Percentiles rank a stretch among this genome's conserved stretches.
Evolutionary conservation across 73 alveolate species (phyloP).

Genomic region (Tetrahymena borealis): DNA sequence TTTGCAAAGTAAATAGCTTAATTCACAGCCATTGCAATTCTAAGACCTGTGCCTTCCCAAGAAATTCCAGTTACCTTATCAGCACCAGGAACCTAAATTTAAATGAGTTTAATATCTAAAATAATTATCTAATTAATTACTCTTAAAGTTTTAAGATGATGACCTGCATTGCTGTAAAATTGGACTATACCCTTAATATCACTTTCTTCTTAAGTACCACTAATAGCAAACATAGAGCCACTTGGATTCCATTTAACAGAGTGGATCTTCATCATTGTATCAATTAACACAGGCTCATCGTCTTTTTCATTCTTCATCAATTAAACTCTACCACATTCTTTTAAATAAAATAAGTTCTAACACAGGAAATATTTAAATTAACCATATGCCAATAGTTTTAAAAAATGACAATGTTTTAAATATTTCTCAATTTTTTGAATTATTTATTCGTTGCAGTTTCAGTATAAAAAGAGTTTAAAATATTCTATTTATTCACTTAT

Average conservation of each 20-base stretch:
- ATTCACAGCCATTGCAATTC: conserved; percentile 95
- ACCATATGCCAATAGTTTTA: too few relatives aligned
- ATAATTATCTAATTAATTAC: conserved; percentile 44
- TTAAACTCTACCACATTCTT: conserved; percentile 85
- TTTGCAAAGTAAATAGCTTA: conserved; percentile 91
- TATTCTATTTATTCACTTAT: background rate
- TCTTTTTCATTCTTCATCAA: conserved; percentile 88
- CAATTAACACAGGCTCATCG: conserved; percentile 70
- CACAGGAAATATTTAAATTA: too few relatives aligned
- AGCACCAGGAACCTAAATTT: background rate
- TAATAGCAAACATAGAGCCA: conserved; percentile 66
- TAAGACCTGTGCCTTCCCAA: conserved; percentile 85
- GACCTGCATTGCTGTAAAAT: conserved; percentile 83
- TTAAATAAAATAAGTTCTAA: too few relatives aligned
- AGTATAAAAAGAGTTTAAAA: background rate
- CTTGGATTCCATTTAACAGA: conserved; percentile 72
- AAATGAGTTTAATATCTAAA: background rate
- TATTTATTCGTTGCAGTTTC: too few relatives aligned
- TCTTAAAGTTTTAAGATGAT: conserved; percentile 80
- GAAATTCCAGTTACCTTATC: conserved; percentile 42
- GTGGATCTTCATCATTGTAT: conserved; percentile 67
- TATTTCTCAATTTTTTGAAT: too few relatives aligned
- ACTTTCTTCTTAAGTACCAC: conserved; percentile 54
- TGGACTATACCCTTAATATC: conserved; percentile 79
- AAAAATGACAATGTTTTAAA: too few relatives aligned